Base-by-base conservation (phyloP, 495 filamentous ascomycete species). In the Astrocystis sublimbata region DNA sequence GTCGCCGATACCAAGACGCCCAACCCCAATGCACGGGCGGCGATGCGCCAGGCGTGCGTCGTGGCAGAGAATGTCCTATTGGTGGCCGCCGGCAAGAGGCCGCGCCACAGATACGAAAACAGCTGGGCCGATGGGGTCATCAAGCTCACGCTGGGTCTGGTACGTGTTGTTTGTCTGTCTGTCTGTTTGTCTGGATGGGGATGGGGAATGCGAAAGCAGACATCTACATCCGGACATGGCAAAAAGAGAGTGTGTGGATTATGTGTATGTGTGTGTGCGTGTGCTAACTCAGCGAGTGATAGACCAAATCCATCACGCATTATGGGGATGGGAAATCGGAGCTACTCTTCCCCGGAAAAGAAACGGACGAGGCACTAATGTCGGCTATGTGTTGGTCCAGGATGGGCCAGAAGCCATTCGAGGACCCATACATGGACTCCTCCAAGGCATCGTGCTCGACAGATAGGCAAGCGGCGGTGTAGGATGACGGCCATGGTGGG, bases 81-180 rank as follows among this genome's bases (percentile, higher is more conserved):
- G n/a, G 65, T 61, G 1, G 58, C 55, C 0, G 30, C 28, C 19
- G 67, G 65, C 6, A 61, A 63, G 47, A 58, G 26, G 23, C 69
- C 65, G 6, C 64, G 49, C 4, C 45, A 65, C 35, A 62, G 28
- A 3, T 71, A 71, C 52, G 51, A 53, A 21, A 49, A 61, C 2
- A 40, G 26, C 5, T 73, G 61, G 60, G 65, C 59, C 7, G 69
- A 73, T 30, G 69, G 62, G 4, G 61, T 67, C 2, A 71, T 71
- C 58, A 73, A 71, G 47, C 56, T 73, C 40, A 73, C 65, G 0
- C 46, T 73, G 2, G 69, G 71, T 2, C 52, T 73, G 61, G 70
- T 72, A 51, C 36, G 64, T 57, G 10, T 31, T 21, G n/a, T 12
- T 47, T 4, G 9, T 12, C 33, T 36, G n/a, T n/a, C n/a, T n/a